Evolutionary conservation across 352 stramenopile species (phyloP).

Genomic region (Globisporangium solare): DNA sequence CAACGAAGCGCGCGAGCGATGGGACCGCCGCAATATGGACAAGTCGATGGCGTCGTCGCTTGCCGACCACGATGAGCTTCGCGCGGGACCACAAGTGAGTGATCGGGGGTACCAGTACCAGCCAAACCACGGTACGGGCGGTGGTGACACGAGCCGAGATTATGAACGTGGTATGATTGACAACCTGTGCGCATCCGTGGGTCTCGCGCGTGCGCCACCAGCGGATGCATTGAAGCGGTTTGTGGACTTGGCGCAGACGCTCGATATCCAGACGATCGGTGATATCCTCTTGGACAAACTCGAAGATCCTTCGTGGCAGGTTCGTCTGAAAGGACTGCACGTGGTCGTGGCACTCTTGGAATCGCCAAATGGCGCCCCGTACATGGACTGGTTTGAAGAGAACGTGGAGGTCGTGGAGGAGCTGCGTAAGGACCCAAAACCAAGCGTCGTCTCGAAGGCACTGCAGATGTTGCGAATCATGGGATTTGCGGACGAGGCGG

Average conservation of each 20-base stretch:
- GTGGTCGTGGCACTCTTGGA: conserved; percentile 76
- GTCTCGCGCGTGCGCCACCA: conserved; percentile 67
- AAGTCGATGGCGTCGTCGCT: conserved; percentile 88
- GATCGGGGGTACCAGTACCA: conserved; percentile 73
- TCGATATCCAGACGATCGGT: conserved; percentile 80
- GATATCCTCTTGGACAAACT: conserved; percentile 86
- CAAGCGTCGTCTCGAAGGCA: conserved; percentile 72
- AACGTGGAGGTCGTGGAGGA: conserved; percentile 81
- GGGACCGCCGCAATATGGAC: conserved; percentile 87
- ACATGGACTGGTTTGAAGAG: conserved; percentile 80
- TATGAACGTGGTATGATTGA: conserved; percentile 87
- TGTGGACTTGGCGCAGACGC: conserved; percentile 80
- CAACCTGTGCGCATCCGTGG: conserved; percentile 69
- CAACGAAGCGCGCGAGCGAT: conserved; percentile 71
- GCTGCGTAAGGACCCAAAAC: conserved; percentile 70
- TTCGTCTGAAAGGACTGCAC: conserved; percentile 75
- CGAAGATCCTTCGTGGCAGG: conserved; percentile 80
- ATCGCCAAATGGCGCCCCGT: conserved; percentile 52
- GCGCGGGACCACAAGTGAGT: conserved; percentile 52
- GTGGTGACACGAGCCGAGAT: conserved; percentile 74
- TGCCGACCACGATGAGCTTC: conserved; percentile 80
- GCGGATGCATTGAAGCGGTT: conserved; percentile 79
- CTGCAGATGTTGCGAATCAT: conserved; percentile 64
- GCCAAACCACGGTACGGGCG: conserved; percentile 58
- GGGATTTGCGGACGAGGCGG: conserved; percentile 52